These are phyloP conservation scores for Golubevia sp. DNA, from an alignment of 1,284 basidiomycete genomes.

Conservation along the genomic window DNA sequence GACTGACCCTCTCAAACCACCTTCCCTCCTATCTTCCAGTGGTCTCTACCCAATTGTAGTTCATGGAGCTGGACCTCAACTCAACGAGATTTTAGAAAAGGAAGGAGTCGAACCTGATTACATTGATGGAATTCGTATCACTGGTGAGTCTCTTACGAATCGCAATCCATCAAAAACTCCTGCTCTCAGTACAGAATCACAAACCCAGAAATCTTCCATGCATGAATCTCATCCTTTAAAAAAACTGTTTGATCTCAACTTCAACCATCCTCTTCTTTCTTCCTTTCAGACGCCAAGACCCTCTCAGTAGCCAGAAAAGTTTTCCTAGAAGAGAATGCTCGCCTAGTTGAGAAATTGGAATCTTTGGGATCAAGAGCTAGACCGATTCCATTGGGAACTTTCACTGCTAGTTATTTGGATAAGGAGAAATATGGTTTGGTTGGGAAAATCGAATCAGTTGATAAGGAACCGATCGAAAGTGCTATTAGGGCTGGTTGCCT, in stretches of 20 bases:
- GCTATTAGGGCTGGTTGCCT: slow-evolving; percentile 59
- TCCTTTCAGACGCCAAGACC: slow-evolving; percentile 41
- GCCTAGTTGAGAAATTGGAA: slow-evolving; percentile 60
- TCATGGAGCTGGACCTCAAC: slow-evolving; percentile 60
- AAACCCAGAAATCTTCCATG: no score
- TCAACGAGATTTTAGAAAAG: slow-evolving; percentile 59
- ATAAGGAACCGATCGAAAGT: slow-evolving; percentile 62
- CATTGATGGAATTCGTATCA: slow-evolving; percentile 61
- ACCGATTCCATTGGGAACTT: slow-evolving; percentile 58
- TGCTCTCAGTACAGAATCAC: no score
- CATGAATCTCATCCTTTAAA: no score
- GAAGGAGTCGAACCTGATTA: slow-evolving; percentile 61
- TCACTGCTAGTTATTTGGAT: slow-evolving; percentile 57
- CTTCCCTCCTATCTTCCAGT: no score
- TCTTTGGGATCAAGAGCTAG: slow-evolving; percentile 56
- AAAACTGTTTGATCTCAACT: not conserved
- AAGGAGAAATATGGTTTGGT: slow-evolving; percentile 62
- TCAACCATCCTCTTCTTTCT: not conserved
- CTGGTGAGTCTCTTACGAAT: slow-evolving; percentile 25
- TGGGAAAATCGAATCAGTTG: slow-evolving; percentile 56
- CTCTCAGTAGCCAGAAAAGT: slow-evolving; percentile 57
- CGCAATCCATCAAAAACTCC: no score
- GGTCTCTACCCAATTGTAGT: slow-evolving; percentile 60
- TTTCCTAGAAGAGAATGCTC: slow-evolving; percentile 60
- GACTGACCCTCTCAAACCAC: no score